Conservation (phyloP, 1,284 basidiomycete genomes). For the Pseudozyma hubeiensis region DNA sequence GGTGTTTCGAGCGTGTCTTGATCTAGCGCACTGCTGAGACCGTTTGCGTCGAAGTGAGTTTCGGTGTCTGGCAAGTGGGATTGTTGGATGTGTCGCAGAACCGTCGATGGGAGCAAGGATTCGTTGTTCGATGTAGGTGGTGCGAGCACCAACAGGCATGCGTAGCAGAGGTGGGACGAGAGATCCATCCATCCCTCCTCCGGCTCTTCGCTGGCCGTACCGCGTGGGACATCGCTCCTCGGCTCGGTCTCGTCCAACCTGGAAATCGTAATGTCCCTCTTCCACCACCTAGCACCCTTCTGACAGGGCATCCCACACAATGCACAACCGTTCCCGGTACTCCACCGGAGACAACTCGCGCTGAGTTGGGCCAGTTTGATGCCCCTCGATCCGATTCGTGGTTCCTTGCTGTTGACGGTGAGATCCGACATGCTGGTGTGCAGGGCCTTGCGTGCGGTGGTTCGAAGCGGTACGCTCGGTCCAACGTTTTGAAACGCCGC, state of each 20-base stretch:
- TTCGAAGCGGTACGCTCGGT: conserved; percentile 24
- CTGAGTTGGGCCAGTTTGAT: conserved; percentile 48
- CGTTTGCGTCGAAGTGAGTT: neutral
- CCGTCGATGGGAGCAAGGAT: conserved; percentile 23
- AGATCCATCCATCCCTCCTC: conserved; percentile 19
- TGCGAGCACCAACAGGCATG: conserved; percentile 28
- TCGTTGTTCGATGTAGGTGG: neutral
- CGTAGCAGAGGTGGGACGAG: conserved; percentile 34
- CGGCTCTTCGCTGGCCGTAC: neutral
- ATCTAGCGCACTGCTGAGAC: neutral
- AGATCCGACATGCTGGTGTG: conserved; percentile 7
- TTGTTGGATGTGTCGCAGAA: conserved; percentile 11
- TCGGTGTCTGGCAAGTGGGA: neutral
- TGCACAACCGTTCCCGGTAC: conserved; percentile 44
- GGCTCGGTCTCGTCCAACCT: conserved; percentile 25
- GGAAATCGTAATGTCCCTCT: conserved; percentile 56
- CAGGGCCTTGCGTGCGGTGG: neutral
- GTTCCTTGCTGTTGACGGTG: conserved; percentile 5
- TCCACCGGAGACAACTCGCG: conserved; percentile 30
- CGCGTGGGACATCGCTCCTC: neutral
- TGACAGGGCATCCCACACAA: conserved; percentile 58
- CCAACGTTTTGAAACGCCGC: conserved; percentile 36
- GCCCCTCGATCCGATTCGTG: conserved; percentile 52
- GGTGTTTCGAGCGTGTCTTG: neutral
- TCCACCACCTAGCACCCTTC: conserved; percentile 53